These are phyloP conservation scores for Scortechinia acanthostroma DNA, from an alignment of 2,329 filamentous ascomycete genomes.

Conservation along the genomic window DNA sequence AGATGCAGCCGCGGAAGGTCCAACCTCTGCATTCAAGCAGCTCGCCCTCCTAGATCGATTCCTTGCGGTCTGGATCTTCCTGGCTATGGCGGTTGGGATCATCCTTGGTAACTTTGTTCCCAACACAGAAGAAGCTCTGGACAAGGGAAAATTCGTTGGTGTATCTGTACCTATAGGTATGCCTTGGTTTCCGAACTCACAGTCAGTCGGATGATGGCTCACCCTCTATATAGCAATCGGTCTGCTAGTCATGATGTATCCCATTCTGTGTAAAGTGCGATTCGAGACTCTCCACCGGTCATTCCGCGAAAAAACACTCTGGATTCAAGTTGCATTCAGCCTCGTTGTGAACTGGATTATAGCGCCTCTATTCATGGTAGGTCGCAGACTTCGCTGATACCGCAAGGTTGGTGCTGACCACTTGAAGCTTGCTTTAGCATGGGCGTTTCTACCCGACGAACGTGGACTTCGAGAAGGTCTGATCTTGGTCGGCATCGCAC, in stretches of 20 bases:
- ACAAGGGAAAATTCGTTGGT: slow-evolving; percentile 69
- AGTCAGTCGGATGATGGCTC: not conserved
- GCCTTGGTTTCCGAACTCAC: not conserved
- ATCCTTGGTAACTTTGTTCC: slow-evolving; percentile 71
- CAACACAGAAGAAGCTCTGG: slow-evolving; percentile 48
- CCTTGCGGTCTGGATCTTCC: slow-evolving; percentile 67
- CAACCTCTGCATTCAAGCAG: slow-evolving; percentile 29
- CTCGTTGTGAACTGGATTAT: slow-evolving; percentile 53
- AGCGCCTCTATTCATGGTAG: slow-evolving; percentile 51
- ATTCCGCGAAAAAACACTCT: slow-evolving; percentile 35
- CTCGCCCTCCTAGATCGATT: slow-evolving; percentile 56
- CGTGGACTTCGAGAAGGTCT: slow-evolving; percentile 31
- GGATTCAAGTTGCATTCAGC: slow-evolving; percentile 49
- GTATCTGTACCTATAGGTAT: slow-evolving; percentile 10
- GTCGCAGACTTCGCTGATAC: too few relatives aligned
- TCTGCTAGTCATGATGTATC: slow-evolving; percentile 60
- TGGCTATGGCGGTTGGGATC: slow-evolving; percentile 72
- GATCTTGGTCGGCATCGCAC: slow-evolving; percentile 55
- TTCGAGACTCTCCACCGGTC: slow-evolving; percentile 48
- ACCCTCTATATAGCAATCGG: slow-evolving; percentile 34
- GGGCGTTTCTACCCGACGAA: slow-evolving; percentile 22
- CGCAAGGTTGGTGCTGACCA: slow-evolving; percentile 2
- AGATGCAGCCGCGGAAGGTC: too few relatives aligned
- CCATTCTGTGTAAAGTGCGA: slow-evolving; percentile 54
- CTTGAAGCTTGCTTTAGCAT: slow-evolving; percentile 32